A percentile compares a stretch with the other conserved stretches of the same genome.
phyloP scores from a whole-genome alignment of 1,284 basidiomycete species.

The Quambalaria eucalypti region DNA sequence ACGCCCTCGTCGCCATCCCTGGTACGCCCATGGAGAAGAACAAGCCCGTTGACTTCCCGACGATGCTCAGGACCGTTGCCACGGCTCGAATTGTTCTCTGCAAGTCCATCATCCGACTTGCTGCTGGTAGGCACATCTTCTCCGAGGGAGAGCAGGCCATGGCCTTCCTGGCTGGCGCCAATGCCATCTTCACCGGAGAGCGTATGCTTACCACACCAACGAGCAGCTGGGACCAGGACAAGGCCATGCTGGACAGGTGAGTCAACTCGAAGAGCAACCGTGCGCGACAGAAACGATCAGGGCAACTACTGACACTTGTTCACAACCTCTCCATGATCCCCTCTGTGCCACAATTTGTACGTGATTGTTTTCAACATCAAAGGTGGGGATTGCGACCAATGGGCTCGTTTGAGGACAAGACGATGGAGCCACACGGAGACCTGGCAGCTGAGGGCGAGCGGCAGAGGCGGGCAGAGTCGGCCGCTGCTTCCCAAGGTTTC shows the following conservation, averaged over 20 bases:
- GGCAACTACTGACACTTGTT: no score
- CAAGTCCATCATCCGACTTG: constrained; percentile 81
- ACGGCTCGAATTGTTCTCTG: constrained; percentile 89
- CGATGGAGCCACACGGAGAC: constrained; percentile 4
- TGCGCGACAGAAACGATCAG: no score
- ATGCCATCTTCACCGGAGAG: constrained; percentile 95
- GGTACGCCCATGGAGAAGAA: constrained; percentile 57
- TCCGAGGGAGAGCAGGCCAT: constrained; percentile 88
- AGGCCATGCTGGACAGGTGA: constrained; percentile 72
- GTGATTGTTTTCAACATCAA: no score
- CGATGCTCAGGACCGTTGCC: constrained; percentile 83
- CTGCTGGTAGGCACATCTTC: constrained; percentile 83
- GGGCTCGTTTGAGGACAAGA: constrained; percentile 57
- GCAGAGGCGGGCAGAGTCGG: no score
- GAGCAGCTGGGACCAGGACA: constrained; percentile 61
- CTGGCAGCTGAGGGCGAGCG: no score
- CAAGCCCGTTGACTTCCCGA: constrained; percentile 57
- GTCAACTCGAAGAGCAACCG: no score
- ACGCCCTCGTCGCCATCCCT: constrained; percentile 66
- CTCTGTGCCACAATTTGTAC: no score
- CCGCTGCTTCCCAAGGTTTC: no score
- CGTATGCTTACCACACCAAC: constrained; percentile 92
- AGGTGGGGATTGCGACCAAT: constrained; percentile 89
- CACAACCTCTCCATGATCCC: no score
- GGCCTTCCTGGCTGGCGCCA: constrained; percentile 97